These are phyloP conservation scores for Talaromyces proteolyticus DNA, from an alignment of 495 filamentous ascomycete genomes.

Conservation along the genomic window DNA sequence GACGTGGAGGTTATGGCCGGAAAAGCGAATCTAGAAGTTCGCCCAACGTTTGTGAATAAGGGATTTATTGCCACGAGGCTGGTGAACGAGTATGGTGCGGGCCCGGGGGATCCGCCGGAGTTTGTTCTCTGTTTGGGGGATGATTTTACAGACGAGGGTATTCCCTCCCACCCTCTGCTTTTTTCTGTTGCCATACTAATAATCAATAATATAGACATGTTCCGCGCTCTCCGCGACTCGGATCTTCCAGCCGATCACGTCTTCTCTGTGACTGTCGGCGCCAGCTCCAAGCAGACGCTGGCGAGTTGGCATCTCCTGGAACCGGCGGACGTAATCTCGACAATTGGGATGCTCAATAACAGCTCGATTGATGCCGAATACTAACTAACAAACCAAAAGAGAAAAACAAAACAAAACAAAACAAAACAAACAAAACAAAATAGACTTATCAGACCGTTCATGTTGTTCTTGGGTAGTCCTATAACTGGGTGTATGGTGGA, in stretches of 20 bases:
- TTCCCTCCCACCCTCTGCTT: neutral
- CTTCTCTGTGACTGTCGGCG: slow-evolving; percentile 84
- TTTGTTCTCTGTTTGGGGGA: slow-evolving; percentile 89
- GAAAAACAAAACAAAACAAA: neutral
- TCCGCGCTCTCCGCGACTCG: slow-evolving; percentile 58
- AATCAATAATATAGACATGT: slow-evolving; percentile 43
- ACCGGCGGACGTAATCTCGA: slow-evolving; percentile 77
- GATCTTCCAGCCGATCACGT: slow-evolving; percentile 55
- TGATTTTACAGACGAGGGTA: slow-evolving; percentile 96
- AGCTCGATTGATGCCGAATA: slow-evolving; percentile 5
- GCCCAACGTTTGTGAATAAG: slow-evolving; percentile 94
- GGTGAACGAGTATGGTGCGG: slow-evolving; percentile 54
- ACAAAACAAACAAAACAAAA: neutral
- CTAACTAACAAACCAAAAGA: neutral
- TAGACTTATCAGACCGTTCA: too few relatives aligned
- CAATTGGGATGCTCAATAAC: slow-evolving; percentile 63
- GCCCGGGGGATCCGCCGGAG: slow-evolving; percentile 50
- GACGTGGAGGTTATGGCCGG: slow-evolving; percentile 93
- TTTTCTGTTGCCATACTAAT: slow-evolving; percentile 5
- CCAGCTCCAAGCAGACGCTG: slow-evolving; percentile 77
- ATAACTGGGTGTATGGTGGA: too few relatives aligned
- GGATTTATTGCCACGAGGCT: slow-evolving; percentile 83
- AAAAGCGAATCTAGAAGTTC: slow-evolving; percentile 94
- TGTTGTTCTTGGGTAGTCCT: too few relatives aligned
- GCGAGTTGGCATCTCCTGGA: slow-evolving; percentile 85